A percentile compares a stretch with the other conserved stretches of the same genome.
phyloP scores from a whole-genome alignment of 2,329 filamentous ascomycete genomes.

The Aspergillus transmontanensis region DNA sequence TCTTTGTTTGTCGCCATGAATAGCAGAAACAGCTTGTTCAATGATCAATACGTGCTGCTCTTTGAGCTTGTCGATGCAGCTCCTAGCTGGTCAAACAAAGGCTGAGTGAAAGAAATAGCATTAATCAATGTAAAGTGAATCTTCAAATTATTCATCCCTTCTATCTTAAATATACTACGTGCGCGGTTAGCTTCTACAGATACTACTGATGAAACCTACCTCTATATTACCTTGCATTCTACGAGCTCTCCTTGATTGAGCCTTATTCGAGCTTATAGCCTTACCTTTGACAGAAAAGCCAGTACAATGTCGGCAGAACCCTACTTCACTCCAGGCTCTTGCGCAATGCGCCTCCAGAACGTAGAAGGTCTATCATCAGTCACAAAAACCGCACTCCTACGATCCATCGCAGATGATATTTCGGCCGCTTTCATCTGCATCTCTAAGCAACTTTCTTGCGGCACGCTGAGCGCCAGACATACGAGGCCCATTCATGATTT shows the following conservation, averaged over 20 bases:
- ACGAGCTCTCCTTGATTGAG: background rate
- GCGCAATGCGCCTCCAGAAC: constrained; percentile 20
- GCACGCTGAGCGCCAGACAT: constrained; percentile 25
- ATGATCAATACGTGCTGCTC: background rate
- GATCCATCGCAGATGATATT: constrained; percentile 35
- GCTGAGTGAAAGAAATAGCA: background rate
- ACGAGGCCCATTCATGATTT: constrained; percentile 30
- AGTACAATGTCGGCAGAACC: background rate
- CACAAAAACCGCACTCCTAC: constrained; percentile 27
- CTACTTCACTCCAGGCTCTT: constrained; percentile 11
- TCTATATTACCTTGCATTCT: background rate
- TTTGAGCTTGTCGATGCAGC: background rate
- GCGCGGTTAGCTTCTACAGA: background rate
- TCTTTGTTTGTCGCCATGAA: background rate
- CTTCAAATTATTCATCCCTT: background rate
- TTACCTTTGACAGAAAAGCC: background rate
- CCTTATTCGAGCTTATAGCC: background rate
- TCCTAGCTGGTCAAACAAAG: background rate
- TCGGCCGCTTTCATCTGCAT: constrained; percentile 32
- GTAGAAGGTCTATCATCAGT: constrained; percentile 23
- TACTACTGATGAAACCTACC: background rate
- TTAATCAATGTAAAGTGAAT: background rate
- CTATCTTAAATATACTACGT: background rate
- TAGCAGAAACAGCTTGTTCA: background rate
- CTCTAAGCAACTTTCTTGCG: constrained; percentile 26